Base-by-base conservation (phyloP, 2,329 filamentous ascomycete genomes). In the Lachnellula subtilissima region DNA sequence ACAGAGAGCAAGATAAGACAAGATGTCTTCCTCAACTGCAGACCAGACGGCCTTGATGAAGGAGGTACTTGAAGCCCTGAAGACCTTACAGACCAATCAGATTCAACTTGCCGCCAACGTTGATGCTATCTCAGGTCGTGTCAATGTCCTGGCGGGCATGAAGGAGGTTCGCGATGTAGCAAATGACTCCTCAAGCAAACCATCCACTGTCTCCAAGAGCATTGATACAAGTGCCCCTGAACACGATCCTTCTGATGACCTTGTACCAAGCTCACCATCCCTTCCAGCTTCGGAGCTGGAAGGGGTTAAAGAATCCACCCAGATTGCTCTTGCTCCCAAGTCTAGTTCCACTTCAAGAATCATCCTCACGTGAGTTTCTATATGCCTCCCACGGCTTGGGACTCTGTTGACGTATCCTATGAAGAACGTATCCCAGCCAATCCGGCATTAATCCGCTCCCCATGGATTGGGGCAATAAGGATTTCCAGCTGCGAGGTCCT, bases 361-460 rank as follows among this genome's bases (percentile, higher is more conserved):
- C 67, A 85, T 87, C 62, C 75, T 89, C 63, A 89, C 86, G 69
- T 70, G 59, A 59, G 67, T 68, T 42, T 36, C 32, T 14, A 47
- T 28, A n/a, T 23, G 12, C 28, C 36, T 25, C 12, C 25, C 9
- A 22, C 22, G 39, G 37, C n/a, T 45, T 23, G 17, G 40, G 11
- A 23, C 49, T 23, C 35, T 45, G 17, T 32, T 58, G 52, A 55
- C 53, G 61, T 45, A 61, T 58, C 51, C 60, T 42, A 61, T 58
- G 46, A 57, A 84, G 81, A 50, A 96, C 92, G 5, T 97, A 97
- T 73, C 93, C 93, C 28, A 91, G 91, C 65, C 93, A 97, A 74
- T 91, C 89, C 63, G 93, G 93, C 60, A 93, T 97, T 72, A 89
- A 96, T 62, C 92, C 93, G n/a, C 76, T 97, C 51, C 83, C 85